Base-by-base conservation (phyloP, 768 basidiomycete genomes). In the Cystofilobasidium bisporidii region DNA sequence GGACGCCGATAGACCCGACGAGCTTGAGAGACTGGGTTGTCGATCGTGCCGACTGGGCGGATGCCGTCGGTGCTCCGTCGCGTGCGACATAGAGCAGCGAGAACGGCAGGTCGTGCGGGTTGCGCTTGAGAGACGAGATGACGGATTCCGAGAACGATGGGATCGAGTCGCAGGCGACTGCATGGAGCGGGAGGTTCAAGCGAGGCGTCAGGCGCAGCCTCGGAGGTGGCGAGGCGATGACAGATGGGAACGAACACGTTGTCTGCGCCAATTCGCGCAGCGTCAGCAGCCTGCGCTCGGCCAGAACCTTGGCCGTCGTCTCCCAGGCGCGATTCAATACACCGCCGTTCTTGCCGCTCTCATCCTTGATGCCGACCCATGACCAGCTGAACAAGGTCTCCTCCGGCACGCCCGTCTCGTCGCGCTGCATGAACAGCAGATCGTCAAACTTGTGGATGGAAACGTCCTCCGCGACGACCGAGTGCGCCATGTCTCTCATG, bases 401-500 rank as follows among this genome's bases (percentile, higher is more conserved):
- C 32, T 68, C 67, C 3, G 61, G 61, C n/a, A 53, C 55, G 20
- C 55, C 58, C 26, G 60, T 56, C 5, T 62, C 55, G 17, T 63
- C 53, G 36, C 67, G 17, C 28, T 68, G 55, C 50, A 68, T 62
- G 47, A 68, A 68, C n/a, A 68, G 62, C 28, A 68, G 67, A 45
- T 68, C 67, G 45, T 68, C 67, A 4, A 15, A 32, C 57, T 68
- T 68, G 53, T 57, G 40, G 11, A 68, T 30, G 41, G 55, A 45
- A 20, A 26, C 41, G 40, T 61, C 61, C 0, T 28, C 41, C 30
- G 24, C 9, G 26, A 62, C 45, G 15, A 61, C 62, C 14, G 26
- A 24, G 9, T 4, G 3, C 0, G 67, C 67, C 8, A 59, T 24
- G 15, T 22, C 30, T 18, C 47, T 28, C 28, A 68, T 17, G 24